Evolutionary conservation across 148 eudicot genomes (phyloP).

Genomic region (Persicaria maculosa): DNA sequence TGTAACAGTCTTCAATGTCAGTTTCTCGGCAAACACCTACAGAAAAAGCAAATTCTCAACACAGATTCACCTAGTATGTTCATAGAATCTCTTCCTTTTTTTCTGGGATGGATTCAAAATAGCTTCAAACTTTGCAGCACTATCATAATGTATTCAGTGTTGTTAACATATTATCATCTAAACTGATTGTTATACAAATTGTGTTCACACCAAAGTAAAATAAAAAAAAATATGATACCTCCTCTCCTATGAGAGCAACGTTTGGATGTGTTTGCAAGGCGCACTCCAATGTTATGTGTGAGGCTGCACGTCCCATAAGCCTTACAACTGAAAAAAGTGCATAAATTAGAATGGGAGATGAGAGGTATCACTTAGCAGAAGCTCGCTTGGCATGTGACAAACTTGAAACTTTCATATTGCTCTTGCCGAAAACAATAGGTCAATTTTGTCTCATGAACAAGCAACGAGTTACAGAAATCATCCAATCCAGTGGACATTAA

Average conservation of each 20-base stretch:
- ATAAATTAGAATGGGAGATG: not conserved
- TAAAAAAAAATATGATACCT: conserved; percentile 35
- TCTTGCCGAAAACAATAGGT: not conserved
- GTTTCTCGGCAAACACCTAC: conserved; percentile 84
- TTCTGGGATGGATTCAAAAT: not conserved
- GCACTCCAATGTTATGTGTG: conserved; percentile 96
- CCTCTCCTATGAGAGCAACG: conserved; percentile 90
- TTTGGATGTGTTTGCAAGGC: conserved; percentile 99
- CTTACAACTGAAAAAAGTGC: conserved; percentile 57
- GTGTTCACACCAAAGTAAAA: too few species aligned
- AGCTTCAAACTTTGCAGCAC: not conserved
- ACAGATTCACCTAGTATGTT: not conserved
- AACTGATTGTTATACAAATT: not conserved
- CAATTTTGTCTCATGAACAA: not conserved
- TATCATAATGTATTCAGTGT: not conserved
- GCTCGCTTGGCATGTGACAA: not conserved
- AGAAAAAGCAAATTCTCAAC: conserved; percentile 12
- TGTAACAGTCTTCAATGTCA: conserved; percentile 78
- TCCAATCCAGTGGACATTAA: not conserved
- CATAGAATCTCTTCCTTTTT: not conserved
- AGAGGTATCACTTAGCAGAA: not conserved
- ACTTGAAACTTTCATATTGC: not conserved
- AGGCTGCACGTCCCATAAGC: conserved; percentile 99
- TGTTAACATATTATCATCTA: not conserved
- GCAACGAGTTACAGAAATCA: not conserved